Evolutionary conservation across 345 rosid species (phyloP), one percentile per base, ranked within the genome.

Genomic region (Brassica rapa): DNA sequence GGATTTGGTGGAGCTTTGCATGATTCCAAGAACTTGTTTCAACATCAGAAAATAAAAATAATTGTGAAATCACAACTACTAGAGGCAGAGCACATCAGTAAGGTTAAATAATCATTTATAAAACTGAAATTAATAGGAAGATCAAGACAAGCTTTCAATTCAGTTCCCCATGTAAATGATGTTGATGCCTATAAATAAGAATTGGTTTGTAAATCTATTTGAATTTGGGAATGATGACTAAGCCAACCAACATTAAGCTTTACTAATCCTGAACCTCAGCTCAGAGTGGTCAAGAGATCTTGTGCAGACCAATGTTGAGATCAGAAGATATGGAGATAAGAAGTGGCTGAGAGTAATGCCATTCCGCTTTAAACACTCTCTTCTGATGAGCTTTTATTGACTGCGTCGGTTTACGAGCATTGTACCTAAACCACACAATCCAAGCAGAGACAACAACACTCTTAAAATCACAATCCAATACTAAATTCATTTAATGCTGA

Each of bases 301-400:
- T 93, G 82, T 91, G 96, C n/a, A 90, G 78, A 46, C 98, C 96
- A 56, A 94, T 83, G 77, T 87, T 87, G 68, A 89, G 86, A 84
- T 94, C 97, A 30, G 97, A 94, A 78, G 98, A 90, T 76, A 94
- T 87, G 70, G 97, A 92, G 68, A 94, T 82, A 10, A 94, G 84
- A 65, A 94, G 93, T 6, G 93, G 97, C 57, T 79, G 84, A 74
- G 88, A 84, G 82, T 66, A 77, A 70, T 94, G 93, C 97, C 97
- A 94, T 35, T 80, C 91, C 35, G 97, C 98, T 83, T 89, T 92
- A 41, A 92, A 88, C 66, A 94, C 98, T 2, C 97, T 84, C 75
- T 90, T 92, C 78, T 87, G 89, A 80, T 94, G 98, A 55, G 98
- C 97, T 84, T 78, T 83, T 66, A 94, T 77, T 0, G 97, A 92